Conservation (phyloP, 2,329 filamentous ascomycete species). For the Coccinonectria pachysandricola region DNA sequence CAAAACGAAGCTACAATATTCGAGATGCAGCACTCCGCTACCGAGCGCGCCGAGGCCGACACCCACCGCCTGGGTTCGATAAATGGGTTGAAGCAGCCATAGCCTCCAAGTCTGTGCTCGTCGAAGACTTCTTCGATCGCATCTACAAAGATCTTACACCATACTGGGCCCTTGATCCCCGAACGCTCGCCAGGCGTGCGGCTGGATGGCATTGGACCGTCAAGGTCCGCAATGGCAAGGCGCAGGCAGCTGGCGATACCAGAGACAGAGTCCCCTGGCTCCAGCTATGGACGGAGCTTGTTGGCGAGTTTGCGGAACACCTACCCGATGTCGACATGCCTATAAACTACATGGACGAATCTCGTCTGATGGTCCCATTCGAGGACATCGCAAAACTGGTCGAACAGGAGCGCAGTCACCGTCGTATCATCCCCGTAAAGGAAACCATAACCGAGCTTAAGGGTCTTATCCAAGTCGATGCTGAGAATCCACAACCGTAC, state of each 20-base stretch:
- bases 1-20: slow-evolving; percentile 37
- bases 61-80: slow-evolving; percentile 55
- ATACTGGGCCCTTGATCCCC: slow-evolving; percentile 45
- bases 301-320: slow-evolving; percentile 39
- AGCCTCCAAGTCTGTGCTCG: slow-evolving; percentile 41
- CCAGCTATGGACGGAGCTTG: slow-evolving; percentile 37
- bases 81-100: slow-evolving; percentile 47
- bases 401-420: slow-evolving; percentile 32
- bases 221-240: slow-evolving; percentile 35
- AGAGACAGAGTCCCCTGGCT: slow-evolving; percentile 33
- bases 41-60: slow-evolving; percentile 43
- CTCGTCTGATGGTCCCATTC: slow-evolving; percentile 50
- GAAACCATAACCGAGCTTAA: slow-evolving; percentile 34
- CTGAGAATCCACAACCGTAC: slow-evolving; percentile 23
- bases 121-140: slow-evolving; percentile 55
- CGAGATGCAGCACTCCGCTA: slow-evolving; percentile 44
- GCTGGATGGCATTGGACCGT: slow-evolving; percentile 36
- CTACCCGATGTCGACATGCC: slow-evolving; percentile 58
- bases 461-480: slow-evolving; percentile 28
- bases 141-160: slow-evolving; percentile 53
- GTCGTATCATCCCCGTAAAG: slow-evolving; percentile 31
- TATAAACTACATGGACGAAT: slow-evolving; percentile 55
- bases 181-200: slow-evolving; percentile 28
- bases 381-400: slow-evolving; percentile 44
- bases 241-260: slow-evolving; percentile 28